These are phyloP conservation scores for Acacia acuminata DNA, from an alignment of 306 rosid species.

Conservation along the genomic window DNA sequence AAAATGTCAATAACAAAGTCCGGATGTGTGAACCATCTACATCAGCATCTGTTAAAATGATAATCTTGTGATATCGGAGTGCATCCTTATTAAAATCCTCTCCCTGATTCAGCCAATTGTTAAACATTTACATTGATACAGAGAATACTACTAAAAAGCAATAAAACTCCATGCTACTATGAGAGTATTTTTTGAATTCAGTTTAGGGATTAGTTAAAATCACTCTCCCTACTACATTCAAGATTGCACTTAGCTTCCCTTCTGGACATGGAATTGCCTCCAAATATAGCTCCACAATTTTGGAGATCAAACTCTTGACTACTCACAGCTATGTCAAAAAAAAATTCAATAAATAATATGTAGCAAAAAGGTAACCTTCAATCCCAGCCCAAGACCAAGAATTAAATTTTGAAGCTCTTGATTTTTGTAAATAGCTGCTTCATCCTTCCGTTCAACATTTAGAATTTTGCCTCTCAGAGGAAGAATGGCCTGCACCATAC, in stretches of 20 bases:
- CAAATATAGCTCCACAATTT: too few relatives aligned
- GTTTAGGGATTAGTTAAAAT: slow-evolving; percentile 12
- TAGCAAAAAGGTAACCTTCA: slow-evolving; percentile 60
- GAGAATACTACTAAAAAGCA: not conserved
- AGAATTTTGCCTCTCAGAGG: slow-evolving; percentile 96
- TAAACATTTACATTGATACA: not conserved
- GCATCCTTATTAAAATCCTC: slow-evolving; percentile 91
- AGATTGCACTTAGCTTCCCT: not conserved
- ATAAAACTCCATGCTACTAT: not conserved
- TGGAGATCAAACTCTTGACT: not conserved
- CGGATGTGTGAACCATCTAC: slow-evolving; percentile 99
- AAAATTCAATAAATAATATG: not conserved
- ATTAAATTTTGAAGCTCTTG: slow-evolving; percentile 94
- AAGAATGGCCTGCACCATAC: slow-evolving; percentile 88
- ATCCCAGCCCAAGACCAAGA: slow-evolving; percentile 96
- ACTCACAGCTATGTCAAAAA: not conserved
- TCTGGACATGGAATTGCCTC: too few relatives aligned
- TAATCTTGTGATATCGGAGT: slow-evolving; percentile 89
- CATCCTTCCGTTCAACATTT: slow-evolving; percentile 92
- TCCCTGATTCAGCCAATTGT: slow-evolving; percentile 52
- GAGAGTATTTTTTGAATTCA: not conserved
- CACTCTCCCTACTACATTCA: not conserved
- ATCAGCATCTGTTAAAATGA: slow-evolving; percentile 95
- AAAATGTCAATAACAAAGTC: slow-evolving; percentile 87
- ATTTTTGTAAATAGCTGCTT: slow-evolving; percentile 96